Conservation (phyloP, 1,284 basidiomycete species). For the Boletus semigastroideus region DNA sequence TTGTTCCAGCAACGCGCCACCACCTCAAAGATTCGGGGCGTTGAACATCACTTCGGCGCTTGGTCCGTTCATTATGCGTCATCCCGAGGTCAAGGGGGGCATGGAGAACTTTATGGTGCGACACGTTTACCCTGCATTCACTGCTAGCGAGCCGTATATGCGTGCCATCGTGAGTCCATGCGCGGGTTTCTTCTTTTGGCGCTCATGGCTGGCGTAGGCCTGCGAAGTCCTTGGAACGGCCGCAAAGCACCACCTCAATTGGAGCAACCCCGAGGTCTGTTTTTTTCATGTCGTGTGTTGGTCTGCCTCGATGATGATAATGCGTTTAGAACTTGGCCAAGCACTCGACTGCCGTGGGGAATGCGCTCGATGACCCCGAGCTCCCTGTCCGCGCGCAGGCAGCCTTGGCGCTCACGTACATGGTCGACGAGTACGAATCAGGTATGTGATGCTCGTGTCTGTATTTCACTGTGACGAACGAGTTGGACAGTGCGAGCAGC, state of each 20-base stretch:
- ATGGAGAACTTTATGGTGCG: conserved; percentile 77
- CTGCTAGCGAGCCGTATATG: conserved; percentile 64
- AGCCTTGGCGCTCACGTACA: conserved; percentile 76
- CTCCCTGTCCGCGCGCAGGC: conserved; percentile 87
- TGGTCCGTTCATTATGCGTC: conserved; percentile 74
- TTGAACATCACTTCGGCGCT: conserved; percentile 78
- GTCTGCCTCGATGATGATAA: background rate
- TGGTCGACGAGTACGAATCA: conserved; percentile 66
- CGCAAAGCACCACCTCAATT: conserved; percentile 64
- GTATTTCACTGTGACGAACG: background rate
- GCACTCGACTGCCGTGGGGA: conserved; percentile 62
- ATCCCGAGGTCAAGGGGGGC: conserved; percentile 71
- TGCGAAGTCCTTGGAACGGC: conserved; percentile 77
- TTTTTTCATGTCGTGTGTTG: background rate
- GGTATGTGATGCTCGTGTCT: conserved; percentile 41
- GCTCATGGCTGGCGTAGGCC: conserved; percentile 47
- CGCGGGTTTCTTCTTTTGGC: background rate
- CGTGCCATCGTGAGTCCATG: conserved; percentile 61
- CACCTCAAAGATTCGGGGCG: conserved; percentile 77
- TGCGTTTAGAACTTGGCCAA: conserved; percentile 53
- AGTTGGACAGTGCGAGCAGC: conserved; percentile 57
- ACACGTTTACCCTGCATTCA: conserved; percentile 73
- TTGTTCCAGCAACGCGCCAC: conserved; percentile 45
- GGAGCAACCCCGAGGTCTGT: conserved; percentile 64
- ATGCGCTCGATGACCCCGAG: conserved; percentile 69